Evolutionary conservation across 2,329 filamentous ascomycete species (phyloP), one percentile per base, ranked within the genome.

Genomic region (Thermothelomyces thermophilus): DNA sequence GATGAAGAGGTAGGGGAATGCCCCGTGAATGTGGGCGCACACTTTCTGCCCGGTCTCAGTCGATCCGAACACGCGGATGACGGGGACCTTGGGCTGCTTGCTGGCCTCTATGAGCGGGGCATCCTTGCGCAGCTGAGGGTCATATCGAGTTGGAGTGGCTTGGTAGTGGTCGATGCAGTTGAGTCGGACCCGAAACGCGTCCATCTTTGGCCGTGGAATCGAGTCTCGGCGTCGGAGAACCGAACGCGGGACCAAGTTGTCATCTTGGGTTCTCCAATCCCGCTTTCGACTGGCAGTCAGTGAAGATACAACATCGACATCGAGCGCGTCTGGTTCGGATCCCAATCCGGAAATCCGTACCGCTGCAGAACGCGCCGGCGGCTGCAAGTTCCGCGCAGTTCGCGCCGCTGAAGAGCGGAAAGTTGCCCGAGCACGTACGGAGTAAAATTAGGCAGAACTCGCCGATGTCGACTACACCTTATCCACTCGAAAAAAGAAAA

Each of bases 141-240:
- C 90, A 66, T 93, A 84, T 58, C 77, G 76, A 44, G 89, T 87
- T 16, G 90, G 86, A 10, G 75, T 75, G 35, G 84, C 80, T 70
- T 95, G 90, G 67, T 97, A 98, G 67, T 93, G 84, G 69, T 98
- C 93, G 71, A 98, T 84, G 72, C 89, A 95, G 67, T 98, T 96
- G 64, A 98, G 74, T 61, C 90, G 86, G 65, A 98, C 83, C 60
- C 87, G 86, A 71, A 98, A 97, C 59, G 80, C 74, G 62, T 89
- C 84, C 84, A 72, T 72, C 58, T 53, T n/a, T 63, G 61, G 31
- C 20, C 26, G 17, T 48, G 26, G n/a, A n/a, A 45, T 28, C 22
- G 35, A 41, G 36, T 37, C 22, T 42, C 41, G 9, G 43, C 17
- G 34, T 44, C 41, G 45, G 39, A 35, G 10, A 31, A 19, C 41